Evolutionary conservation across 768 basidiomycete genomes (phyloP).

Genomic region (Mycena rosella): DNA sequence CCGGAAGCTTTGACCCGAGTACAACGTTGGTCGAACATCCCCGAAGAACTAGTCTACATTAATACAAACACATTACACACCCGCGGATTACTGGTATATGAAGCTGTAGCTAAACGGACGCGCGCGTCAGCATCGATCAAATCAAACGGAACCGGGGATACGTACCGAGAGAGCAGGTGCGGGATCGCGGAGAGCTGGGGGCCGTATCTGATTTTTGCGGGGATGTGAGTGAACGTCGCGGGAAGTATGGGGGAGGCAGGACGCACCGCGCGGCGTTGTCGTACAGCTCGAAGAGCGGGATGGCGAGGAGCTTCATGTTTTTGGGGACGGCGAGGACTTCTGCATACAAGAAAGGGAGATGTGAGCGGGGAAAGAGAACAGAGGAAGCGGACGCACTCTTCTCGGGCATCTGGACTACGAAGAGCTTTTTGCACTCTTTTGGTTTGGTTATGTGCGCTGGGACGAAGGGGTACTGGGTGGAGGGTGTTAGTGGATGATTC

Average conservation of each 20-base stretch:
- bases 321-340: constrained; percentile 97
- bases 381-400: constrained; percentile 68
- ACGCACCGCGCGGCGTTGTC: constrained; percentile 92
- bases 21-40: neutral
- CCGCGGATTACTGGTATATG: constrained; percentile 71
- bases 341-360: constrained; percentile 48
- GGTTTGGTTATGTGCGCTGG: constrained; percentile 98
- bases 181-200: constrained; percentile 96
- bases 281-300: constrained; percentile 96
- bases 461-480: constrained; percentile 87
- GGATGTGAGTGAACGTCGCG: neutral
- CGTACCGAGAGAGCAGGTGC: constrained; percentile 80
- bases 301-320: constrained; percentile 98
- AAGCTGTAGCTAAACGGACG: constrained; percentile 67
- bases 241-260: too few species aligned
- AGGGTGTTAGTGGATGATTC: neutral
- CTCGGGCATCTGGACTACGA: constrained; percentile 95
- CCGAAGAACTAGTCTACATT: constrained; percentile 11
- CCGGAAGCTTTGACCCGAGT: too few species aligned
- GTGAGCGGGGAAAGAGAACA: neutral
- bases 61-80: constrained; percentile 32
- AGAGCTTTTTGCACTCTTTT: constrained; percentile 98
- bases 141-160: too few species aligned
- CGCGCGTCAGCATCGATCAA: too few species aligned
- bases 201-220: constrained; percentile 75